These are phyloP conservation scores for Neopestalotiopsis clavispora DNA, from an alignment of 2,329 filamentous ascomycete species.

Conservation along the genomic window DNA sequence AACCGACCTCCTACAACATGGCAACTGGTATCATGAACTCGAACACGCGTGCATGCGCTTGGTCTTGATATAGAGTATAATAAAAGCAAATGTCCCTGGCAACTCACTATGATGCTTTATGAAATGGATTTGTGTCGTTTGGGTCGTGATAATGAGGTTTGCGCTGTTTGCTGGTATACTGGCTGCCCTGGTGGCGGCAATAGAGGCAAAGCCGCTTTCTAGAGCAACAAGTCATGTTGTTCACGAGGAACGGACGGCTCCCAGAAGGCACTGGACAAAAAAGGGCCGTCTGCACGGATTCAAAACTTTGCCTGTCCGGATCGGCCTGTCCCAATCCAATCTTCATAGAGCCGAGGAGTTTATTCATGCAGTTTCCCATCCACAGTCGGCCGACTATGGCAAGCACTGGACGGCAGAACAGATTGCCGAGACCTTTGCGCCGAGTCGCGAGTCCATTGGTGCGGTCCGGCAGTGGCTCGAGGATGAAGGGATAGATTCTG, in stretches of 20 bases:
- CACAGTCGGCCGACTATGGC: slow-evolving; percentile 49
- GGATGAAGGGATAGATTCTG: slow-evolving; percentile 51
- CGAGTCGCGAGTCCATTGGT: slow-evolving; percentile 48
- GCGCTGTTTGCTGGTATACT: slow-evolving; percentile 26
- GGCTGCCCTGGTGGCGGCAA: slow-evolving; percentile 36
- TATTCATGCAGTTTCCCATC: slow-evolving; percentile 48
- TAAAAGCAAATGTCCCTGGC: neutral
- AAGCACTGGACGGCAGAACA: slow-evolving; percentile 51
- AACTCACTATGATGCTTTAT: neutral
- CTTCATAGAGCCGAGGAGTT: slow-evolving; percentile 50
- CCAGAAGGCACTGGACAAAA: slow-evolving; percentile 31
- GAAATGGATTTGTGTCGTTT: slow-evolving; percentile 3
- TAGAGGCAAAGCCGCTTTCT: slow-evolving; percentile 26
- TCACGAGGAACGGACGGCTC: slow-evolving; percentile 36
- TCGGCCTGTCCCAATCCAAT: slow-evolving; percentile 51
- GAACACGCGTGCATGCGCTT: neutral
- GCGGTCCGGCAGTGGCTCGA: slow-evolving; percentile 60
- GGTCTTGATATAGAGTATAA: neutral
- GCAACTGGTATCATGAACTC: neutral
- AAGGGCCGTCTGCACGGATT: slow-evolving; percentile 25
- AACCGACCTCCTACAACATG: slow-evolving; percentile 15
- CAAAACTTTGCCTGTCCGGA: slow-evolving; percentile 41
- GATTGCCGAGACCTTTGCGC: slow-evolving; percentile 48
- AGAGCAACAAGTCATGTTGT: slow-evolving; percentile 30
- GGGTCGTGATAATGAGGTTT: slow-evolving; percentile 26